These are phyloP conservation scores for Lasiosphaeria miniovina DNA, from an alignment of 495 filamentous ascomycete species.

Conservation along the genomic window DNA sequence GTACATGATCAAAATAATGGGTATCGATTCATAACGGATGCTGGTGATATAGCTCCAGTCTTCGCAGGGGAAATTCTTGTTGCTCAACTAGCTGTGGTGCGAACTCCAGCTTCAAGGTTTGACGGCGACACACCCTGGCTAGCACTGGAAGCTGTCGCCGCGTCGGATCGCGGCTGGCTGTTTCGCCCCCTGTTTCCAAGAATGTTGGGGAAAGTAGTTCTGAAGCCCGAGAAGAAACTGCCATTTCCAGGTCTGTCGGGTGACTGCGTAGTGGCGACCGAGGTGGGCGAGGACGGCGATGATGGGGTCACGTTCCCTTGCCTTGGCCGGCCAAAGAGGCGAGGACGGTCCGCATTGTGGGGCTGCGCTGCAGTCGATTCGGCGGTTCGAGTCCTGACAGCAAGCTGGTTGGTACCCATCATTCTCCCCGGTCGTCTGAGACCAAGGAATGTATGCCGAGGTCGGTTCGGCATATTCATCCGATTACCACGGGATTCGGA, in stretches of 20 bases:
- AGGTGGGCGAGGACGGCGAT: constrained; percentile 1
- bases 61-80: neutral
- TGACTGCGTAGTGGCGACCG: neutral
- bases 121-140: constrained; percentile 29
- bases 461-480: constrained; percentile 40
- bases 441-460: constrained; percentile 25
- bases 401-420: neutral
- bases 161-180: constrained; percentile 1
- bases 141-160: constrained; percentile 13
- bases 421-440: constrained; percentile 22
- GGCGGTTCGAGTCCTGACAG: neutral
- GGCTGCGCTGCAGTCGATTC: no score
- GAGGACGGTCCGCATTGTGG: no score
- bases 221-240: constrained; percentile 16
- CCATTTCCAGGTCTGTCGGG: constrained; percentile 1
- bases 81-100: constrained; percentile 4
- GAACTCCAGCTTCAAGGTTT: constrained; percentile 34
- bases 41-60: constrained; percentile 5
- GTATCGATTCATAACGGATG: constrained; percentile 16
- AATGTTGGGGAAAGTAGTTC: constrained; percentile 17
- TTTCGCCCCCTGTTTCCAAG: constrained; percentile 11
- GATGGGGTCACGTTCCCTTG: neutral
- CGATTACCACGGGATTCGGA: constrained; percentile 31
- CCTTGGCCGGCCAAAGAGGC: neutral
- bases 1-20: constrained; percentile 15